Base-by-base conservation (phyloP, 169 alveolate genomes). In the Cryptosporidium parvum region DNA sequence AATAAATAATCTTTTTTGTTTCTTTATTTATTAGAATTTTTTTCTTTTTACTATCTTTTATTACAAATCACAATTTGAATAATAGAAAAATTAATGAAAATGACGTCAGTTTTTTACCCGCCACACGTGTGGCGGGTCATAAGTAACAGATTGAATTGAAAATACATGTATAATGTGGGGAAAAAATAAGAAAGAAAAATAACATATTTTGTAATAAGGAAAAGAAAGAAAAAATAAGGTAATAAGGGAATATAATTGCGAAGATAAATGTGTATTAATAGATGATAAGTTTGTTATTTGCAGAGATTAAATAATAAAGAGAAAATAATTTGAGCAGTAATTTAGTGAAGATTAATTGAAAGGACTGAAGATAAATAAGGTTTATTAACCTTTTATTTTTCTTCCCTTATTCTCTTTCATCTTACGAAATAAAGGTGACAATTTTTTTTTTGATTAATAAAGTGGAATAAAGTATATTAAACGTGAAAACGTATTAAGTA, bases 121-220 rank as follows among this genome's bases (percentile, higher is more conserved):
- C 72, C 72, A 33, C 26, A 65, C 48, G 23, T 31, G 33, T 33
- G 72, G 72, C 72, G 72, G 72, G 72, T 29, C 29, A 12, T 65
- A 21, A 37, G 72, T 31, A 37, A n/a, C 26, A 65, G 44, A 65
- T 65, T 48, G 21, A 48, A 29, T 31, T 31, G 21, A 65, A n/a
- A 65, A 65, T 12, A 37, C 72, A 65, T 65, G 72, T 65, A 65
- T 10, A 33, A 33, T 65, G 72, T 31, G 72, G 72, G 52, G 52
- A 29, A 35, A 65, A 10, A 37, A 35, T 12, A 21, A 23, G 12
- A 53, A 16, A 8, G 26, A 56, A 56, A 56, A 9, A 26, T 21
- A 56, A n/a, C 10, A 23, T 5, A 56, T 26, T 18, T 16, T 53
- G 14, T 48, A 37, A 56, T 2, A 12, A 56, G 21, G 3, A 56